Evolutionary conservation across 345 rosid genomes (phyloP).

Genomic region (Kernera saxatilis): DNA sequence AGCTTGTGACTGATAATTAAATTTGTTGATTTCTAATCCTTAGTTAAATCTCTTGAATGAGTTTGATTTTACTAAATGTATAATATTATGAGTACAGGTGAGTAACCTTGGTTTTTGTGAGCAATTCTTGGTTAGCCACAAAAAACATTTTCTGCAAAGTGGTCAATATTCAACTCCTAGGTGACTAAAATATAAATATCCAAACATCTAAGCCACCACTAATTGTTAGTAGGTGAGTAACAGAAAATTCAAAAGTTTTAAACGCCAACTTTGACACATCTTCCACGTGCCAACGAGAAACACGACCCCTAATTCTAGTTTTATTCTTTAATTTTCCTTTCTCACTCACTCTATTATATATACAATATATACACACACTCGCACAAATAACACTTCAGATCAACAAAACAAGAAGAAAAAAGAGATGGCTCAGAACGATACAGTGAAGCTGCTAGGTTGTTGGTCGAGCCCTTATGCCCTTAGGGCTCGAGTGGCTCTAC

Average conservation of each 20-base stretch:
- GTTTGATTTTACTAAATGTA: neutral
- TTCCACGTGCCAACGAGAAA: neutral
- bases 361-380: neutral
- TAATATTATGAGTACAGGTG: no score
- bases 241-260: neutral
- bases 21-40: neutral
- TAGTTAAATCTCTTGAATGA: neutral
- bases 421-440: neutral
- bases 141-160: neutral
- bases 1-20: no score
- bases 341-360: neutral
- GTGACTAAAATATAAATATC: neutral
- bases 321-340: neutral
- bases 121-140: neutral
- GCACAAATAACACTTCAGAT: neutral
- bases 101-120: neutral
- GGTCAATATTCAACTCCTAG: neutral
- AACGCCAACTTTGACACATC: neutral
- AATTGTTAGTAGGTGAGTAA: neutral
- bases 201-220: neutral
- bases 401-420: neutral
- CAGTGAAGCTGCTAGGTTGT: neutral
- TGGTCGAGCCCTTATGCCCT: neutral
- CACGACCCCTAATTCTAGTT: neutral
- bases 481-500: conserved; percentile 2